Evolutionary conservation across 768 basidiomycete genomes (phyloP), one percentile per base, ranked within the genome.

Genomic region (Rhodotorula diobovata): DNA sequence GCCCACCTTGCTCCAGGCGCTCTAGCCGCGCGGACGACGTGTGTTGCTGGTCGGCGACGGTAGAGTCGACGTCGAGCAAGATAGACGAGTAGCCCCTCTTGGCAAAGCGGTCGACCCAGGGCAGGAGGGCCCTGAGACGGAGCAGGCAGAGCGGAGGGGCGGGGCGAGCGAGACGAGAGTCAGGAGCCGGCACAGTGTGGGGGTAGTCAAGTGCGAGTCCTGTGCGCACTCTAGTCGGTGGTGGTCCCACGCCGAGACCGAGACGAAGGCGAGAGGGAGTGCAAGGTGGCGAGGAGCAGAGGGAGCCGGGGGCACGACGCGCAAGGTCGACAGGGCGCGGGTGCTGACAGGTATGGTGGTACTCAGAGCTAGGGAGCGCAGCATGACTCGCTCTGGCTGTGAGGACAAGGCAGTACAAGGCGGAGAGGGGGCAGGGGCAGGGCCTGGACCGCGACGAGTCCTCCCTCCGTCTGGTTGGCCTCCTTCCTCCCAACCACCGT

Each of bases 81-180:
- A 75, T 63, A 18, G 67, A 75, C 4, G 69, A 46, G 62, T 77
- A 77, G 25, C 76, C 76, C 32, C 30, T n/a, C 15, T 30, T 7
- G 9, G 67, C 34, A 48, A 70, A 67, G 2, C 37, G 37, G 4
- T 28, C 23, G 7, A 66, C 54, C 76, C 76, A 77, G 20, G 23
- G 30, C 0, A 34, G 5, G 68, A 71, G 75, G 9, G 35, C 35
- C 3, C 73, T 72, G 60, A 8, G 23, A 4, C 25, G 2, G 8
- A 15, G 46, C 10, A 25, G 21, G 45, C 45, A 46, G 45, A 11
- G 45, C 28, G n/a, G 50, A n/a, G 12, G 28, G 9, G 69, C 69
- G 45, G 71, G 68, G 12, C 63, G 56, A 10, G 60, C 63, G 2
- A 25, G 21, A 8, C 16, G 45, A 10, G 51, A 41, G 21, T 56